Evolutionary conservation across 768 basidiomycete species (phyloP).

Genomic region (Sporobolomyces phaffii): DNA sequence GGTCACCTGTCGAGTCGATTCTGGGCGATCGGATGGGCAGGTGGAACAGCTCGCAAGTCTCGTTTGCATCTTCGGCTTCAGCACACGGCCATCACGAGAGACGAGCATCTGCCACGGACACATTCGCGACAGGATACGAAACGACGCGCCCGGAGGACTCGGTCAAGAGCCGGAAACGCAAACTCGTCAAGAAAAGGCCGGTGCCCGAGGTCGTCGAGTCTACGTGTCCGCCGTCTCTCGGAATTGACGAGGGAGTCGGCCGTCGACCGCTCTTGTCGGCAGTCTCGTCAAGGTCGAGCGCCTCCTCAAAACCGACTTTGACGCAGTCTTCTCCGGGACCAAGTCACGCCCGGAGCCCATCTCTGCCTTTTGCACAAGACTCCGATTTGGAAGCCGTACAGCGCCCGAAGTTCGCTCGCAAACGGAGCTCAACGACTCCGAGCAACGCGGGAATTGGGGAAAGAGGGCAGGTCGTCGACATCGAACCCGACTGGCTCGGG

Average conservation of each 20-base stretch:
- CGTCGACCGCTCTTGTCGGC: neutral
- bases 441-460: neutral
- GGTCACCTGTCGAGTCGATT: slow-evolving; percentile 29
- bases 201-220: neutral
- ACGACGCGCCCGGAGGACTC: slow-evolving; percentile 1
- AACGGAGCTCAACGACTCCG: slow-evolving; percentile 19
- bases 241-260: neutral
- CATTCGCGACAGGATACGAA: neutral
- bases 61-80: slow-evolving; percentile 21
- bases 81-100: neutral
- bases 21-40: slow-evolving; percentile 11
- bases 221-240: neutral
- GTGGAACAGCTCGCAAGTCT: slow-evolving; percentile 22
- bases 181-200: slow-evolving; percentile 5
- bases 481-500: slow-evolving; percentile 32
- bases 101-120: neutral
- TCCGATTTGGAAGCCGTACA: slow-evolving; percentile 1
- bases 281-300: neutral
- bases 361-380: slow-evolving; percentile 26
- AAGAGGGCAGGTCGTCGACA: slow-evolving; percentile 14
- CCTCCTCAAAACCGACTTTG: neutral
- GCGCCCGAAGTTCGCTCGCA: neutral
- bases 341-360: neutral
- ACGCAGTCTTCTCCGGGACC: neutral
- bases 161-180: slow-evolving; percentile 10